These are phyloP conservation scores for Crotalaria pallida DNA, from an alignment of 306 rosid genomes.

Conservation along the genomic window DNA sequence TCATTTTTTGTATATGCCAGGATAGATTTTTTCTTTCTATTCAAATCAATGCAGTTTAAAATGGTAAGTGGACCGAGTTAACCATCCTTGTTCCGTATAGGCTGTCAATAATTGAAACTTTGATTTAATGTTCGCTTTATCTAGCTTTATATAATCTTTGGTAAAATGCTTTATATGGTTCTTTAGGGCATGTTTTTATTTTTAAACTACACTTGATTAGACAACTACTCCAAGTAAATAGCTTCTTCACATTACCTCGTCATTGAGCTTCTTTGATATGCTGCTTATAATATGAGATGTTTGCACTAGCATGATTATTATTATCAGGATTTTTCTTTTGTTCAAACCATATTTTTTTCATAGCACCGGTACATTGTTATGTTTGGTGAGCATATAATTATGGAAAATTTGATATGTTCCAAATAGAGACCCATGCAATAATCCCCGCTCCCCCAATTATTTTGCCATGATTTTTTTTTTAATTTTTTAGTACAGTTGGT, in stretches of 20 bases:
- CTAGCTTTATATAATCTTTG: background rate
- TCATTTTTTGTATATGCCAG: background rate
- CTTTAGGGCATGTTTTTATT: background rate
- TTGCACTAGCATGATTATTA: background rate
- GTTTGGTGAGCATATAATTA: background rate
- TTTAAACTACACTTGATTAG: background rate
- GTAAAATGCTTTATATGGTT: slow-evolving; percentile 6
- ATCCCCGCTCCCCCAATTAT: background rate
- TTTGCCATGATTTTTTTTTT: background rate
- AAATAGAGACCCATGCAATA: background rate
- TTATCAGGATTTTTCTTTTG: background rate
- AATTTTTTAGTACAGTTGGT: background rate
- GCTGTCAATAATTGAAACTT: background rate
- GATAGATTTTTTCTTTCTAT: background rate
- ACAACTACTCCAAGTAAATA: background rate
- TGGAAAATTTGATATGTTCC: background rate
- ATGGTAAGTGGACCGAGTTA: background rate
- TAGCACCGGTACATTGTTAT: background rate
- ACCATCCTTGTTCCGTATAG: background rate
- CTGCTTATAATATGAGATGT: background rate
- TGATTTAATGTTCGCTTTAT: background rate
- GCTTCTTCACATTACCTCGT: background rate
- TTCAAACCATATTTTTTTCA: background rate
- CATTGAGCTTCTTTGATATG: background rate
- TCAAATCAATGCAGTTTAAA: background rate